Conservation (phyloP, 116 monocot species). For the Iris pallida region DNA sequence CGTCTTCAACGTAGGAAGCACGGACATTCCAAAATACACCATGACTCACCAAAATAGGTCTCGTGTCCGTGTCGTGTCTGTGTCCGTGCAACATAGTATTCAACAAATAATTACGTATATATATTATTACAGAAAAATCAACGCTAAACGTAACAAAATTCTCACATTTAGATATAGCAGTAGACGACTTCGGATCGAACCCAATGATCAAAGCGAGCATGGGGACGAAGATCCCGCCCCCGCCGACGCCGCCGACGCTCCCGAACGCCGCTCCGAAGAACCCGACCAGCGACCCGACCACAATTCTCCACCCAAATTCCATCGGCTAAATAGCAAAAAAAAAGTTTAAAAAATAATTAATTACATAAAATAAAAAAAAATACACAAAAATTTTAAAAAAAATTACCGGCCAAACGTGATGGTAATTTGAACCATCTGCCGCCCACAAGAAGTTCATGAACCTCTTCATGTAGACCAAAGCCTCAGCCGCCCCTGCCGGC, state of each 20-base stretch:
- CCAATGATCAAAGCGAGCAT: slow-evolving; percentile 64
- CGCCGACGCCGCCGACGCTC: slow-evolving; percentile 69
- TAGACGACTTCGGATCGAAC: slow-evolving; percentile 64
- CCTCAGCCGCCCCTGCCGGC: neutral
- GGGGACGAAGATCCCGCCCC: slow-evolving; percentile 66
- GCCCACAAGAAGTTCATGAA: slow-evolving; percentile 40
- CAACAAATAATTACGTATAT: too few relatives aligned
- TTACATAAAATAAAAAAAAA: neutral
- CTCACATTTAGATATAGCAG: slow-evolving; percentile 68
- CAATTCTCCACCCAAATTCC: slow-evolving; percentile 51
- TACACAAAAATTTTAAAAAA: neutral
- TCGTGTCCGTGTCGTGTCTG: too few relatives aligned
- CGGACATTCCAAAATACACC: too few relatives aligned
- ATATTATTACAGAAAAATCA: neutral
- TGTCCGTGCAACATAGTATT: too few relatives aligned
- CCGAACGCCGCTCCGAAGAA: slow-evolving; percentile 66
- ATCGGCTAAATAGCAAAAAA: slow-evolving; percentile 29
- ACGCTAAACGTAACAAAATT: neutral
- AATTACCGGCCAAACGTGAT: slow-evolving; percentile 71
- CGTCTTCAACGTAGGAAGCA: too few relatives aligned
- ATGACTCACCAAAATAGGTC: too few relatives aligned
- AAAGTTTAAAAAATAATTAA: neutral
- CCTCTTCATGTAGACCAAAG: slow-evolving; percentile 25
- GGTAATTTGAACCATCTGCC: slow-evolving; percentile 37
- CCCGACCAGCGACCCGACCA: slow-evolving; percentile 50